phyloP scores from a whole-genome alignment of 2,329 filamentous ascomycete genomes.

The Coniochaeta sp. region DNA sequence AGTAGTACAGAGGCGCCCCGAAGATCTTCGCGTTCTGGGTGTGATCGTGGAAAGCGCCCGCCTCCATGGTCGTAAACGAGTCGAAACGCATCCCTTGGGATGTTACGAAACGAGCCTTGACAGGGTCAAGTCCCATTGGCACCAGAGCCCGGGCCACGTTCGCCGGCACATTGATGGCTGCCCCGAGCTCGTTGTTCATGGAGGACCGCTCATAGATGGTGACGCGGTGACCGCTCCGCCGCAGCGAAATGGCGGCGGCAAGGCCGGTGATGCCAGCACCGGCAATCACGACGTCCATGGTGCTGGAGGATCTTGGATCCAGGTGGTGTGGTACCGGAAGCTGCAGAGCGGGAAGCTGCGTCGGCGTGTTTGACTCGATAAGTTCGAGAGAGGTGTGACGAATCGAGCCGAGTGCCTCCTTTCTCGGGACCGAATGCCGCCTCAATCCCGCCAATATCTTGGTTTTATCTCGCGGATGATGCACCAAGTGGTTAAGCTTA shows the following conservation, averaged over 20 bases:
- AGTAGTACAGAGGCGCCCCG: constrained; percentile 12
- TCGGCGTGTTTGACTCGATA: neutral
- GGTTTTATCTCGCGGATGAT: neutral
- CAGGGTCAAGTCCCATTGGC: constrained; percentile 23
- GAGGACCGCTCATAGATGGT: constrained; percentile 18
- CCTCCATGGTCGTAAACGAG: constrained; percentile 1
- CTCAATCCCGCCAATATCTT: neutral
- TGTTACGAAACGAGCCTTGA: constrained; percentile 11
- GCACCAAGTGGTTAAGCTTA: neutral
- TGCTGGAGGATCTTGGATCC: neutral
- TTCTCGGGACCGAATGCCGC: neutral
- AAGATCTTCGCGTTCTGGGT: neutral
- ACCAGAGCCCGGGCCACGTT: constrained; percentile 25
- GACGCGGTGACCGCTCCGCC: constrained; percentile 17
- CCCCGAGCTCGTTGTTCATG: constrained; percentile 30
- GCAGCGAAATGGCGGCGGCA: constrained; percentile 20
- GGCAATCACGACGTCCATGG: constrained; percentile 11
- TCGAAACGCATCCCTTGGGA: constrained; percentile 4
- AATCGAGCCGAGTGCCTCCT: neutral
- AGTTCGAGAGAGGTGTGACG: neutral
- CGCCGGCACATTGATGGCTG: constrained; percentile 28
- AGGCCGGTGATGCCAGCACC: constrained; percentile 25
- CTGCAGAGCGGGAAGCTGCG: neutral
- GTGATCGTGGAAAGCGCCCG: constrained; percentile 1
- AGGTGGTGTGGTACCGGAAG: neutral